Evolutionary conservation across 179 eudicot genomes (phyloP).

Genomic region (Monotropa hypopitys): DNA sequence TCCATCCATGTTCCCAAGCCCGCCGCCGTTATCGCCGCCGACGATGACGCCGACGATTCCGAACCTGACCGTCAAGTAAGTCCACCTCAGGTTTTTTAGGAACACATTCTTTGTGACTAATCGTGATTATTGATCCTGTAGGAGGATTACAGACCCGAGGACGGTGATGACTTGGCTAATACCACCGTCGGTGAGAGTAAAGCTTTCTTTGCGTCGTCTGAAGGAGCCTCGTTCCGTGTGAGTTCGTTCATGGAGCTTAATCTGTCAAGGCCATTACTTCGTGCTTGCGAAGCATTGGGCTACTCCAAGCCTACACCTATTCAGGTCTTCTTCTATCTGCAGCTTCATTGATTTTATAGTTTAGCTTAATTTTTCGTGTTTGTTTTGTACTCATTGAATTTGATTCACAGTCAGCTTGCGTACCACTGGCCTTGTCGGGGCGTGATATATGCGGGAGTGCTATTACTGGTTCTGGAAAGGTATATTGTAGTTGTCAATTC

Average conservation of each 20-base stretch:
- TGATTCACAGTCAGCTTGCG: slow-evolving; percentile 67
- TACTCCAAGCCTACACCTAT: slow-evolving; percentile 85
- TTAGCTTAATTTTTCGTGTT: not conserved
- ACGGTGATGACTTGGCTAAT: slow-evolving; percentile 41
- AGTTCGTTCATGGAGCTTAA: slow-evolving; percentile 75
- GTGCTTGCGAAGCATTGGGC: slow-evolving; percentile 79
- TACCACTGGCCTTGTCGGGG: slow-evolving; percentile 77
- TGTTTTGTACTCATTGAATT: not conserved
- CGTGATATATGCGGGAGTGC: slow-evolving; percentile 98
- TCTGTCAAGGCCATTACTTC: slow-evolving; percentile 81
- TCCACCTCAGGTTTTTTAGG: not conserved
- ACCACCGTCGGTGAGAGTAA: slow-evolving; percentile 22
- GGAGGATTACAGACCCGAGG: slow-evolving; percentile 64
- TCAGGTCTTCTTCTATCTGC: slow-evolving; percentile 38
- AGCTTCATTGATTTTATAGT: not conserved
- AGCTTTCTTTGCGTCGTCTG: slow-evolving; percentile 50
- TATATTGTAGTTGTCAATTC: slow-evolving; percentile 10
- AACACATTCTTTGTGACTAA: not conserved
- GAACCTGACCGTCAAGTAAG: slow-evolving; percentile 41
- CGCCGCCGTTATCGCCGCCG: slow-evolving; percentile 9
- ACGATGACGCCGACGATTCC: slow-evolving; percentile 21
- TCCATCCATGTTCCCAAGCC: slow-evolving; percentile 11
- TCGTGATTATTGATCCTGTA: slow-evolving; percentile 7
- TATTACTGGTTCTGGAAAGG: slow-evolving; percentile 96
- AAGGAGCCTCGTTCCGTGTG: slow-evolving; percentile 65